Evolutionary conservation across 192 early-diverging fungal genomes (phyloP), one percentile per base, ranked within the genome.

Genomic region (Helicostylum pulchrum): DNA sequence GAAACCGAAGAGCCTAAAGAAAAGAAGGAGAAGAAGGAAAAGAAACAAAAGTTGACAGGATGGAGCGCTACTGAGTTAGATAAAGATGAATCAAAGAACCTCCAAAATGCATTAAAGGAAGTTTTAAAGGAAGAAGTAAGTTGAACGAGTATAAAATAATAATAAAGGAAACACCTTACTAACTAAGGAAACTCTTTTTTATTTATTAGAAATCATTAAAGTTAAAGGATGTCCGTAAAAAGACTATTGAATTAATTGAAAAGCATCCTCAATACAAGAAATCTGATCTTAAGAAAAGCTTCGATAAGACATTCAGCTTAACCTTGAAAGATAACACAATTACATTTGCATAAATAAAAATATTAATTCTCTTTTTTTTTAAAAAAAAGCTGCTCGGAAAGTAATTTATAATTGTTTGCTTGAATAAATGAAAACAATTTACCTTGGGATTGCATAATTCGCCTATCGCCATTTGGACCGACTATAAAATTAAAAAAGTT

Each of bases 31-130:
- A 47, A 66, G 19, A 61, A 61, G 17, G 32, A 52, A 12, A 71
- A 76, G 11, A 67, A 70, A 59, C 44, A 70, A 52, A 68, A 73
- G 19, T 58, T 65, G 39, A 62, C 45, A 3, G 65, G 72, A 21
- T 65, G 68, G 72, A 61, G 59, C 49, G 52, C 60, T 8, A 70
- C 71, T 6, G 64, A 64, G 19, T 21, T 61, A 15, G n/a, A 26
- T 19, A 52, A 53, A 15, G 51, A 66, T 42, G 36, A 60, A 9
- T 2, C 32, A n/a, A n/a, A 49, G 46, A 60, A 49, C 9, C 12
- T 64, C 2, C 57, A 65, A 8, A 20, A 57, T 39, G 47, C 58
- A 4, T 15, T 53, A 15, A 42, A 64, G 9, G n/a, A 52, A 20
- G 39, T 64, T n/a, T 64, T 64, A 23, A 53, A 53, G 21, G 42